Conservation (phyloP, 2,329 filamentous ascomycete genomes). For the Lizonia empirigonia region DNA sequence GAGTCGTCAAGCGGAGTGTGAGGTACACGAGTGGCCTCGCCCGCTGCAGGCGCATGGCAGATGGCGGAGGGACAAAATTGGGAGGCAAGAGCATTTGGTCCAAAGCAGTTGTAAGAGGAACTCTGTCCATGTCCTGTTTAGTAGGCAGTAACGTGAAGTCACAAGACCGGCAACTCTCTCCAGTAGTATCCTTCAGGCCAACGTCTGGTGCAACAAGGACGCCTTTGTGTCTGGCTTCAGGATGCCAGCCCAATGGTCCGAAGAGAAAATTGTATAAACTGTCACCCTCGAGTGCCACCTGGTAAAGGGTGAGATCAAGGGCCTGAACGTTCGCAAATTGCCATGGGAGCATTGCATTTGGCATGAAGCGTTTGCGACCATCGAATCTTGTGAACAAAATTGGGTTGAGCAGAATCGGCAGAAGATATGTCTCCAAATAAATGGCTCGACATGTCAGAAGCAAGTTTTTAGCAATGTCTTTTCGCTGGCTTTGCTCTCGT, state of each 20-base stretch:
- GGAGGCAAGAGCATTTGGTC: background rate
- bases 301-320: slow-evolving; percentile 24
- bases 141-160: slow-evolving; percentile 12
- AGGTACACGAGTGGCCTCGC: slow-evolving; percentile 23
- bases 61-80: background rate
- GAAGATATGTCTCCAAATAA: slow-evolving; percentile 28
- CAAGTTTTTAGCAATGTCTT: slow-evolving; percentile 19
- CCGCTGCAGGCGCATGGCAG: slow-evolving; percentile 11
- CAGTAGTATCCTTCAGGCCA: background rate
- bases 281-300: slow-evolving; percentile 16
- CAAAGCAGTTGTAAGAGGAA: background rate
- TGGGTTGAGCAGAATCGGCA: slow-evolving; percentile 22
- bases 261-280: slow-evolving; percentile 6
- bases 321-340: slow-evolving; percentile 23
- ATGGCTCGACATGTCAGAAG: slow-evolving; percentile 28
- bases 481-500: background rate
- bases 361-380: background rate
- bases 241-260: slow-evolving; percentile 5
- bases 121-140: background rate
- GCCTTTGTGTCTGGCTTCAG: slow-evolving; percentile 9
- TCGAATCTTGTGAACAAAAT: background rate
- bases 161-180: slow-evolving; percentile 1
- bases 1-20: slow-evolving; percentile 21
- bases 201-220: slow-evolving; percentile 17
- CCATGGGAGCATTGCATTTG: slow-evolving; percentile 13